phyloP scores from a whole-genome alignment of 179 eudicot species.

The Beta macrorhiza region DNA sequence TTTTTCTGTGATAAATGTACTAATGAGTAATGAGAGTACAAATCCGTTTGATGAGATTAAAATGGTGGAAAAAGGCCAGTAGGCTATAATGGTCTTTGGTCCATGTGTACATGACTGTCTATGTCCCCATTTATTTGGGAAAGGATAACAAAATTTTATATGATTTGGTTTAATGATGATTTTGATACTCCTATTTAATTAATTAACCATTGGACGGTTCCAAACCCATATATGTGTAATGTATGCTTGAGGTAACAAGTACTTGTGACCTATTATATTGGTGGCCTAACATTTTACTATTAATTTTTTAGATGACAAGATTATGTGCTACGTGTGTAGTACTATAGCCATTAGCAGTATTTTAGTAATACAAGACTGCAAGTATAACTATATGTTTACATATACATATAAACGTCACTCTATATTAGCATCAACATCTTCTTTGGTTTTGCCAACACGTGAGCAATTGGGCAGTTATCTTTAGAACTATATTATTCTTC shows the following conservation, averaged over 20 bases:
- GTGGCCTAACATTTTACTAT: constrained; percentile 30
- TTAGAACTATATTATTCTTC: no score
- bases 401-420: background rate
- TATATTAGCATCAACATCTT: background rate
- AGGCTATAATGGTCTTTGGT: background rate
- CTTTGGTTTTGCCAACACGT: background rate
- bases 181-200: constrained; percentile 2
- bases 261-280: constrained; percentile 13
- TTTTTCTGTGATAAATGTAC: no score
- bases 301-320: background rate
- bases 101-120: no score
- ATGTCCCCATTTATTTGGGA: constrained; percentile 10
- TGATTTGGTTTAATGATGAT: constrained; percentile 18
- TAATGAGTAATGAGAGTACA: no score
- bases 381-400: background rate
- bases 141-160: background rate
- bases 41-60: background rate
- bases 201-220: constrained; percentile 28
- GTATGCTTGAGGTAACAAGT: constrained; percentile 22
- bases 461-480: no score
- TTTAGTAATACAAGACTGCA: background rate
- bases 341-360: constrained; percentile 13
- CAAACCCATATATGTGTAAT: constrained; percentile 22
- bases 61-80: background rate
- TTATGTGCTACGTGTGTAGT: constrained; percentile 25